phyloP scores from a whole-genome alignment of 352 stramenopile species.

The Phytopythium helicoides region DNA sequence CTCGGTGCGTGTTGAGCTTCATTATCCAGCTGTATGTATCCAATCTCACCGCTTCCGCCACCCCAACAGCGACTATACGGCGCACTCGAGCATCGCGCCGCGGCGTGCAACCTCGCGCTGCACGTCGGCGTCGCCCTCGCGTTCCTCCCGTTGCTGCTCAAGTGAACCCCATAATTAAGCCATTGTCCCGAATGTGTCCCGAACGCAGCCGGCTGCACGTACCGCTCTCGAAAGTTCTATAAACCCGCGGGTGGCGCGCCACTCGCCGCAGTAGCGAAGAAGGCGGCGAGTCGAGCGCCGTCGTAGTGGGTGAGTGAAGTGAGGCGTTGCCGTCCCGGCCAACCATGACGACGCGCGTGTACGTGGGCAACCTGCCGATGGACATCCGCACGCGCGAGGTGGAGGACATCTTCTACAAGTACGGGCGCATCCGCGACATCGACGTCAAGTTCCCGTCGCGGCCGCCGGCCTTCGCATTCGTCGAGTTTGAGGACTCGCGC shows the following conservation, averaged over 20 bases:
- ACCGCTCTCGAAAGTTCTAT: too few relatives aligned
- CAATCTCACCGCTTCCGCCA: too few relatives aligned
- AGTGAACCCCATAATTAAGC: conserved; percentile 6
- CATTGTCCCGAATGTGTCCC: background rate
- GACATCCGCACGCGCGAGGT: conserved; percentile 73
- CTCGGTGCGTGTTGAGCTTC: conserved; percentile 50
- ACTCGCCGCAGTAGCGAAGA: too few relatives aligned
- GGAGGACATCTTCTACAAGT: conserved; percentile 76
- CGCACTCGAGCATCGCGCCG: conserved; percentile 35
- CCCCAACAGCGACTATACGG: conserved; percentile 58
- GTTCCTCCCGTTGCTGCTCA: conserved; percentile 62
- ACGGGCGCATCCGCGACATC: conserved; percentile 57
- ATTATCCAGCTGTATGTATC: too few relatives aligned
- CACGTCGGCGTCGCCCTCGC: conserved; percentile 48
- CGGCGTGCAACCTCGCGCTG: conserved; percentile 45
- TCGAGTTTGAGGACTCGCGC: conserved; percentile 69
- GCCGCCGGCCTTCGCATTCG: conserved; percentile 56
- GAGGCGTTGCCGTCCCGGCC: too few relatives aligned
- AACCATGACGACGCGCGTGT: conserved; percentile 49
- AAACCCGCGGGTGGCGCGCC: too few relatives aligned
- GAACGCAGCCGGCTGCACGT: too few relatives aligned
- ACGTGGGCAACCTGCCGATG: conserved; percentile 74
- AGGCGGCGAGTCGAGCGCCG: too few relatives aligned
- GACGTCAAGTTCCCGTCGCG: conserved; percentile 74
- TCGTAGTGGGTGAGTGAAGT: too few relatives aligned